phyloP scores from a whole-genome alignment of 2,329 filamentous ascomycete genomes.

The Cercospora zeae-maydis region DNA sequence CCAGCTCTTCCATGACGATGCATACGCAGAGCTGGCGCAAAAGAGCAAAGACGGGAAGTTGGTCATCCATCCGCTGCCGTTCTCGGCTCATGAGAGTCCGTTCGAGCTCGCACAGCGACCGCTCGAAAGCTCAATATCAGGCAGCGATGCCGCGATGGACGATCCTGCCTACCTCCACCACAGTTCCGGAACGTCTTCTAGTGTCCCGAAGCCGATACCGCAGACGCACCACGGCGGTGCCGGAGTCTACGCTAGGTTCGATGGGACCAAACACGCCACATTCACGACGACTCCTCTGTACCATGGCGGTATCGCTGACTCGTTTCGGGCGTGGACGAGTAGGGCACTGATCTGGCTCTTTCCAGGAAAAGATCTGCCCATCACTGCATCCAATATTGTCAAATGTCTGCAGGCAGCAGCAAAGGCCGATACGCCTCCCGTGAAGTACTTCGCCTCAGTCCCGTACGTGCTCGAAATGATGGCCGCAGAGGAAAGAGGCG shows the following conservation, averaged over 20 bases:
- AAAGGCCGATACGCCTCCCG: slow-evolving; percentile 28
- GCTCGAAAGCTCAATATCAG: not conserved
- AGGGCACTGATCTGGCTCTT: slow-evolving; percentile 61
- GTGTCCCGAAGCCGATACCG: slow-evolving; percentile 60
- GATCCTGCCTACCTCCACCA: slow-evolving; percentile 59
- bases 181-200: slow-evolving; percentile 63
- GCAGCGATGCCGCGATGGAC: slow-evolving; percentile 25
- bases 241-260: slow-evolving; percentile 52
- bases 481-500: slow-evolving; percentile 42
- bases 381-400: slow-evolving; percentile 55
- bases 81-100: slow-evolving; percentile 5
- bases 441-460: slow-evolving; percentile 61
- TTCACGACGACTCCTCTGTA: slow-evolving; percentile 66
- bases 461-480: slow-evolving; percentile 58
- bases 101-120: slow-evolving; percentile 9
- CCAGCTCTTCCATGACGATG: slow-evolving; percentile 48
- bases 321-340: slow-evolving; percentile 60
- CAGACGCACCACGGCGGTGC: slow-evolving; percentile 56
- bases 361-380: slow-evolving; percentile 53
- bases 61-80: slow-evolving; percentile 16
- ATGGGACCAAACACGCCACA: slow-evolving; percentile 43
- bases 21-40: slow-evolving; percentile 36
- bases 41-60: not conserved
- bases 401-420: slow-evolving; percentile 45
- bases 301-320: slow-evolving; percentile 62